Base-by-base conservation (phyloP, 305 asterid genomes). In the Fraxinus paxiana region DNA sequence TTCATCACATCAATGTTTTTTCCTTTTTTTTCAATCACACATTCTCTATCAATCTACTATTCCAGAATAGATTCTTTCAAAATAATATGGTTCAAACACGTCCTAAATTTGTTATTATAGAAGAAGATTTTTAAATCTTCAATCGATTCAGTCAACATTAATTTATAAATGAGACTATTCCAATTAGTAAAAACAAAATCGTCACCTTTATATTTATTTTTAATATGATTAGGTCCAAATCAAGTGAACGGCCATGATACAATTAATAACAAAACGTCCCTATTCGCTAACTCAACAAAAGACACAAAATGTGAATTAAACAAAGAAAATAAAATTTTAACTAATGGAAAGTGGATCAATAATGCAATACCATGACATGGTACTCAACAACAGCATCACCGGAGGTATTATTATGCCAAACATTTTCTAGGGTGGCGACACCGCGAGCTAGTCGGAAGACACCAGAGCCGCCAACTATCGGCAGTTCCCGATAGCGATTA, bases 371-470 rank as follows among this genome's bases (percentile, higher is more conserved):
- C 80, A 74, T 37, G 2, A 81, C 69, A 75, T 81, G 38, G 24
- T 74, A 74, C 28, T 81, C 83, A 3, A 81, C 76, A 7, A 80
- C 46, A 4, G 83, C 76, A 37, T 74, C 26, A 2, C 69, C 54
- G 22, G 35, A 33, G 18, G 37, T 56, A 6, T 43, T 61, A 33
- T 28, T 17, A 26, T 74, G 61, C 63, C 28, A 30, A 15, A 69
- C 79, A 10, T 78, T 80, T 30, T 80, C 24, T 0, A 67, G 43
- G 9, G 83, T 81, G 0, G 80, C 76, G 5, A 81, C 34, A 0
- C 83, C 80, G 6, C 76, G 76, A 0, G 76, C 83, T 69, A 80
- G 12, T 8, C 76, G 79, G 76, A 75, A 80, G 56, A 81, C 80
- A 31, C 76, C 83, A 0, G 76, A 34, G 34, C 80, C 83, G 1